Evolutionary conservation across 352 stramenopile genomes (phyloP).

Genomic region (Globisporangium recalcitrans): DNA sequence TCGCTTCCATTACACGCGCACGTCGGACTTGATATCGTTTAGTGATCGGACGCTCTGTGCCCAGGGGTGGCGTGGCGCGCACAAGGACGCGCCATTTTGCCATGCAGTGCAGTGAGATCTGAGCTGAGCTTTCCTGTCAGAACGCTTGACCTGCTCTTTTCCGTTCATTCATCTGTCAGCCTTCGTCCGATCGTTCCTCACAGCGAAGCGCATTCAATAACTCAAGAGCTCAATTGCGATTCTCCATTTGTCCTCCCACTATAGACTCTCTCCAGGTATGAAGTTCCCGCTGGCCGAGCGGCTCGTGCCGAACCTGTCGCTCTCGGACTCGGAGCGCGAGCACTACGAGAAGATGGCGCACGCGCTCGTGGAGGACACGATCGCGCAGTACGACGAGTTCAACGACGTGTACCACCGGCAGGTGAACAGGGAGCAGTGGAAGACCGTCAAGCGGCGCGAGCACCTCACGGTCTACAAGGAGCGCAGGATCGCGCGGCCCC

Average conservation of each 20-base stretch:
- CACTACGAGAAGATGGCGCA: constrained; percentile 25
- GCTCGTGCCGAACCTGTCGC: constrained; percentile 21
- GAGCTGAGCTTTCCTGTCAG: no score
- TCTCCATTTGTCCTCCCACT: not conserved
- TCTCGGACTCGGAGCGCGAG: constrained; percentile 25
- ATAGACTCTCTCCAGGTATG: not conserved
- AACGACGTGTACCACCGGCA: constrained; percentile 8
- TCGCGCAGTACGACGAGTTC: constrained; percentile 17
- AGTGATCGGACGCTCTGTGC: not conserved
- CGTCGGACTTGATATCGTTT: not conserved
- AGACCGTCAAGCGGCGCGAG: constrained; percentile 15
- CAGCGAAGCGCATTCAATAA: not conserved
- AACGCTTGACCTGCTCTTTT: no score
- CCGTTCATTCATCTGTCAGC: not conserved
- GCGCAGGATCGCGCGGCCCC: constrained; percentile 11
- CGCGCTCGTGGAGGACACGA: constrained; percentile 26
- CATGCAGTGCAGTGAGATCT: not conserved
- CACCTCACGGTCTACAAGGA: constrained; percentile 18
- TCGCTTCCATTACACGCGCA: not conserved
- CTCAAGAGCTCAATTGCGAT: not conserved
- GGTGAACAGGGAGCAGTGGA: constrained; percentile 16
- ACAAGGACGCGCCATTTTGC: not conserved
- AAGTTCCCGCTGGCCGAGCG: constrained; percentile 21
- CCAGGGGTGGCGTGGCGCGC: not conserved
- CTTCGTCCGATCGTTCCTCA: not conserved